Evolutionary conservation across 2,329 filamentous ascomycete genomes (phyloP).

Genomic region (Hymenoscyphus salicellus): DNA sequence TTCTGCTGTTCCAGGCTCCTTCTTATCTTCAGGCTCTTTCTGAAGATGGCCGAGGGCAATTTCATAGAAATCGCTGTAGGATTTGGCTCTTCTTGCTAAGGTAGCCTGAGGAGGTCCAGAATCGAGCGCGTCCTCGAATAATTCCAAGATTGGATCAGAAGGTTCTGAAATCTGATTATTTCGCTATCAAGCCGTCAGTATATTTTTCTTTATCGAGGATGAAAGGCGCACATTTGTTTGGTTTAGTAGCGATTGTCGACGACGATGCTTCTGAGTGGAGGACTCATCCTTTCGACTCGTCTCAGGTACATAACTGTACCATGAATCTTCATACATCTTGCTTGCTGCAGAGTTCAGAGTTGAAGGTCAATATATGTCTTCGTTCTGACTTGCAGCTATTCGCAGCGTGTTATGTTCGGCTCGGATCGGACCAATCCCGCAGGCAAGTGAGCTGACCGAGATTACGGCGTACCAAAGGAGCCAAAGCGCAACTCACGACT

Average conservation of each 20-base stretch:
- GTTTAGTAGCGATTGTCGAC: constrained; percentile 67
- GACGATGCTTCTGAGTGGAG: constrained; percentile 54
- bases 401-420: neutral
- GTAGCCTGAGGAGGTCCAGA: constrained; percentile 65
- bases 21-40: constrained; percentile 44
- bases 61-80: constrained; percentile 75
- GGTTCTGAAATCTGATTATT: constrained; percentile 54
- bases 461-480: neutral
- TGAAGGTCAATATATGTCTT: neutral
- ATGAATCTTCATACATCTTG: constrained; percentile 77
- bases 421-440: neutral
- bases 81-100: constrained; percentile 64
- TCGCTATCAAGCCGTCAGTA: constrained; percentile 40
- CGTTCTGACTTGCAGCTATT: neutral
- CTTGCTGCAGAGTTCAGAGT: neutral
- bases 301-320: constrained; percentile 75
- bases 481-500: neutral
- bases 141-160: constrained; percentile 54
- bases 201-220: constrained; percentile 26
- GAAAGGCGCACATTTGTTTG: constrained; percentile 56
- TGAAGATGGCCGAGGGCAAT: constrained; percentile 56
- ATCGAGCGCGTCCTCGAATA: constrained; percentile 55
- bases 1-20: constrained; percentile 22
- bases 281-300: constrained; percentile 49
- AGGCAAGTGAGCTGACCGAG: neutral